Base-by-base conservation (phyloP, 2,329 filamentous ascomycete species). In the Claviceps sp. region DNA sequence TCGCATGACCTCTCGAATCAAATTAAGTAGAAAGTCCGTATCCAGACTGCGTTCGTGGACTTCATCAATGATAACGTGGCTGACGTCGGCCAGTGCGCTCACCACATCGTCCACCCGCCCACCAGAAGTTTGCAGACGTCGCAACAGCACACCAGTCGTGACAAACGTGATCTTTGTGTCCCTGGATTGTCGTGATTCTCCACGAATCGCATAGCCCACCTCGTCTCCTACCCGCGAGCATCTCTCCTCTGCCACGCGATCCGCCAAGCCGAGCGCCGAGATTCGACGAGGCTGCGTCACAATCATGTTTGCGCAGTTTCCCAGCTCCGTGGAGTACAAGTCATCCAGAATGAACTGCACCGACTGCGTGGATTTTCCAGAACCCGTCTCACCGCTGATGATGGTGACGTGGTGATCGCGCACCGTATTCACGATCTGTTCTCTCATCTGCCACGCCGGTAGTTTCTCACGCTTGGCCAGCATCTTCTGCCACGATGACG, bases 261-360 rank as follows among this genome's bases (percentile, higher is more conserved):
- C 93, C 2, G 93, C 94, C 54, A 98, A 77, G 48, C 93, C 90
- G 9, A 98, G 77, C 2, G 93, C 93, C 30, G 91, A 96, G 55
- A 98, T 97, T 65, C 93, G 81, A 53, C 93, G 82, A 22, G 93
- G 93, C 61, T 98, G 93, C 0, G 93, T 98, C 61, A 95, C 95
- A 55, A 98, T 82, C 56, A 98, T 95, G 62, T 94, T 96, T 37
- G 84, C 86, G 13, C 80, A 80, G 13, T 78, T 79, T 2, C 91
- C 93, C 8, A 94, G 74, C 7, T 84, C 80, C 46, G 79, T 76
- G 55, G 78, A 75, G 60, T 96, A 95, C 56, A 97, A 72, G 60
- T 97, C 88, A 61, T 98, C 93, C 1, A 98, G 75, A 44, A 98
- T 77, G 66, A 97, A 98, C 65, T 98, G 93, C 37, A 97, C 88